Conservation (phyloP, 2,329 filamentous ascomycete species). For the Claviceps sp. region DNA sequence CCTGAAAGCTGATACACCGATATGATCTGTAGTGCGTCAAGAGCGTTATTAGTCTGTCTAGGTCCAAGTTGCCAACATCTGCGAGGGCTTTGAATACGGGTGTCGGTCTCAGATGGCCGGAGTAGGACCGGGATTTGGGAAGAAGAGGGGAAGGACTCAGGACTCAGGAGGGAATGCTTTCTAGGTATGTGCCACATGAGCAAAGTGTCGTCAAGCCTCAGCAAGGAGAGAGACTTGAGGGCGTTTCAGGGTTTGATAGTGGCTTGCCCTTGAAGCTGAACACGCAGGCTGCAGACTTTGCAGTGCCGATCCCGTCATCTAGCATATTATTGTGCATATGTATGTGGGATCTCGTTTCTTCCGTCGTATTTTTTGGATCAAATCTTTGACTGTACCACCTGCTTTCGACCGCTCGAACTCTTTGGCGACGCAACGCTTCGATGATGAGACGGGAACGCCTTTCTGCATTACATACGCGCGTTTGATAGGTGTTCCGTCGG, state of each 20-base stretch:
- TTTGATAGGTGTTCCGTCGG: too few species aligned
- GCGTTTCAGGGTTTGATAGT: background rate
- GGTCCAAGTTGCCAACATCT: constrained; percentile 11
- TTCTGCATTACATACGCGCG: too few species aligned
- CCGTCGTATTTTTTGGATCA: too few species aligned
- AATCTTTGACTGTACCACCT: too few species aligned
- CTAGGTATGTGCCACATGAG: background rate
- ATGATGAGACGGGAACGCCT: too few species aligned
- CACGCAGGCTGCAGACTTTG: background rate
- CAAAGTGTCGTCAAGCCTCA: background rate
- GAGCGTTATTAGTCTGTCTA: background rate
- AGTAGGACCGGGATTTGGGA: constrained; percentile 14
- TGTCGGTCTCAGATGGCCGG: constrained; percentile 12
- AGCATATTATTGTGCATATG: background rate
- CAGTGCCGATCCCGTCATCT: background rate
- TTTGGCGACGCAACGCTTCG: too few species aligned
- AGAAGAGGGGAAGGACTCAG: background rate
- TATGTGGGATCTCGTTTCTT: too few species aligned
- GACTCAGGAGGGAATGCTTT: constrained; percentile 5
- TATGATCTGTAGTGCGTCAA: background rate
- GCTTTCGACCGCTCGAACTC: too few species aligned
- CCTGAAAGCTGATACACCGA: background rate
- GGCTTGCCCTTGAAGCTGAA: background rate
- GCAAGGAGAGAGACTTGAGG: background rate
- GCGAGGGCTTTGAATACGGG: constrained; percentile 10